Evolutionary conservation across 208 protist genomes (phyloP).

Genomic region (Histomonas meleagridis): DNA sequence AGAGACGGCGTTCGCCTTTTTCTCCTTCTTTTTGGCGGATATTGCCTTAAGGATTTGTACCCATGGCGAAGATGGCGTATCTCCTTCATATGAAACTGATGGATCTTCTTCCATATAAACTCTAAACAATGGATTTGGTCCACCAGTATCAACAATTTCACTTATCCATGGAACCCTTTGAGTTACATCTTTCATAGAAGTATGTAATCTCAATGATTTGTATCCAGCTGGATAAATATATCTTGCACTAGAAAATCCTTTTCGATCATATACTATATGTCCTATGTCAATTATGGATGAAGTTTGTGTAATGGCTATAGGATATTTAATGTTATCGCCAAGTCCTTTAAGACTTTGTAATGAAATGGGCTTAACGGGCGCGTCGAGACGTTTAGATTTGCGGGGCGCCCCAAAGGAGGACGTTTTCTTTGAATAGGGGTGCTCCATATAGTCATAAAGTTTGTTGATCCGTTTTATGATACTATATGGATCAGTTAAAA

Average conservation of each 20-base stretch:
- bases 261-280: neutral
- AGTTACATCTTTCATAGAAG: neutral
- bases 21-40: neutral
- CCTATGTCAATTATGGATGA: neutral
- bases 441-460: no score
- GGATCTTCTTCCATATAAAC: slow-evolving; percentile 4
- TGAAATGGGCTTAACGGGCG: no score
- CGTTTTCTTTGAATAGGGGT: no score
- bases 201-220: neutral
- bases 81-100: neutral
- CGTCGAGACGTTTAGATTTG: no score
- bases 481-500: no score
- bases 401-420: no score
- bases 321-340: slow-evolving; percentile 25
- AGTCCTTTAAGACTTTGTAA: no score
- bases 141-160: neutral
- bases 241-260: neutral
- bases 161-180: neutral
- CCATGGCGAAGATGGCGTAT: neutral
- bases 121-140: neutral
- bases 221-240: slow-evolving; percentile 8
- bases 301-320: neutral
- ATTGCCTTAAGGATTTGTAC: neutral
- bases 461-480: no score
- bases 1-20: neutral